A percentile compares a stretch with the other conserved stretches of the same genome.
Conservation (phyloP, 345 rosid genomes). For the Euphorbia lathyris region DNA sequence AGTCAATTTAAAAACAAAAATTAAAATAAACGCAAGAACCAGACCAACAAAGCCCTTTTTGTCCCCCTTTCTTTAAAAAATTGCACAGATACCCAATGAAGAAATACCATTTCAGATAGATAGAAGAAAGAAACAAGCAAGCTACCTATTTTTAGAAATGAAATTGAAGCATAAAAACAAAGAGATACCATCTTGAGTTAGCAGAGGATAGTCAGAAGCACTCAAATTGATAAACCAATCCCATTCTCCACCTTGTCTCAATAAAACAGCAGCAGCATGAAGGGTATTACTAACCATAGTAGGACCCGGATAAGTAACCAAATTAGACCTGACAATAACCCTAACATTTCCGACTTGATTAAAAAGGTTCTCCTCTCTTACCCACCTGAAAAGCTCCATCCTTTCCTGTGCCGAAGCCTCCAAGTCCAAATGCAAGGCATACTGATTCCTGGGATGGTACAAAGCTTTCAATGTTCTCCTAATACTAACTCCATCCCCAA, state of each 20-base stretch:
- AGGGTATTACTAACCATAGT: constrained; percentile 94
- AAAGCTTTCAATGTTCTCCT: too few species aligned
- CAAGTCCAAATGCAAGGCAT: constrained; percentile 70
- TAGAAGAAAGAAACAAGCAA: neutral
- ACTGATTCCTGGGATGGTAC: constrained; percentile 90
- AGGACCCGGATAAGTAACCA: constrained; percentile 86
- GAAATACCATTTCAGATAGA: neutral
- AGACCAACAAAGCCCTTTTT: neutral
- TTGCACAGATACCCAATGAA: neutral
- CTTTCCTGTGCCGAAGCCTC: constrained; percentile 79
- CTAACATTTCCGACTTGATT: constrained; percentile 64
- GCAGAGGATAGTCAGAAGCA: constrained; percentile 88
- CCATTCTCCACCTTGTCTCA: constrained; percentile 78
- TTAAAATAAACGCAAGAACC: too few species aligned
- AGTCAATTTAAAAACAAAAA: too few species aligned
- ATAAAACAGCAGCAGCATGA: constrained; percentile 74
- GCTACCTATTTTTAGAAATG: neutral
- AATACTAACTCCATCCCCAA: too few species aligned
- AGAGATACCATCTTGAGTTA: constrained; percentile 82
- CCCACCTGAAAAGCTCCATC: constrained; percentile 58
- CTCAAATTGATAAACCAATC: constrained; percentile 94
- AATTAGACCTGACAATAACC: constrained; percentile 61
- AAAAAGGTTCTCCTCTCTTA: constrained; percentile 48
- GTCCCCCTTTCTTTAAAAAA: neutral
- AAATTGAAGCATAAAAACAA: neutral